Evolutionary conservation across 2,329 filamentous ascomycete species (phyloP).

Genomic region (Xylaria sp.): DNA sequence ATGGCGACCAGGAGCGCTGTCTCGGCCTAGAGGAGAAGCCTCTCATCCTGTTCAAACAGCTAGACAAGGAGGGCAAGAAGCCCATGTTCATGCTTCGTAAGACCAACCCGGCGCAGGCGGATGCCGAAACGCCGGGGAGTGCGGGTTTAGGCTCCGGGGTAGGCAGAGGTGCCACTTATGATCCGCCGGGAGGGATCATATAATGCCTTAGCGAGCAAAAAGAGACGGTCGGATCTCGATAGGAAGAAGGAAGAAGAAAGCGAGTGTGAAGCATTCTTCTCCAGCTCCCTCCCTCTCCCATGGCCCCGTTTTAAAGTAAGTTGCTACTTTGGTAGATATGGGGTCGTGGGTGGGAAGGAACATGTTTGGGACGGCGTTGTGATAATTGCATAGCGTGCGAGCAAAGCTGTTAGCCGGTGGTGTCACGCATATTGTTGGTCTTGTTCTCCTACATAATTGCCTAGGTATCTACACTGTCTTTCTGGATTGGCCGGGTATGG

Average conservation of each 20-base stretch:
- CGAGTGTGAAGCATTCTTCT: background rate
- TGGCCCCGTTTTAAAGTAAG: background rate
- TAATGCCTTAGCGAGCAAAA: constrained; percentile 36
- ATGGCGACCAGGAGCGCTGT: constrained; percentile 97
- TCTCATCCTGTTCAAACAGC: constrained; percentile 93
- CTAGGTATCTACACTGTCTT: constrained; percentile 15
- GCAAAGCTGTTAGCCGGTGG: constrained; percentile 19
- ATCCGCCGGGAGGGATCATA: constrained; percentile 66
- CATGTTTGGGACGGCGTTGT: constrained; percentile 22
- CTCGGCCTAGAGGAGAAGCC: constrained; percentile 91
- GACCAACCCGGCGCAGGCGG: constrained; percentile 60
- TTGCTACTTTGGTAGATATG: background rate
- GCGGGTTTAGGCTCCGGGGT: constrained; percentile 55
- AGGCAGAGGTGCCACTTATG: constrained; percentile 55
- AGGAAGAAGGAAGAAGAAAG: no score
- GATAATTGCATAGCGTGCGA: constrained; percentile 32
- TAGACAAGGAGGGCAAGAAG: constrained; percentile 96
- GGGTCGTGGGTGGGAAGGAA: background rate
- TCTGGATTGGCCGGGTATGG: constrained; percentile 10
- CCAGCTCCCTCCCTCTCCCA: background rate
- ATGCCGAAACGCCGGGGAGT: constrained; percentile 58
- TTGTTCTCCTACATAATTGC: constrained; percentile 22
- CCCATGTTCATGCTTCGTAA: constrained; percentile 98
- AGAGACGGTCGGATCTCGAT: background rate
- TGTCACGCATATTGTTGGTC: constrained; percentile 12